Percentiles rank a stretch among this genome's conserved stretches.
phyloP scores from a whole-genome alignment of 257 asterid species.

The Primulina huaijiensis region DNA sequence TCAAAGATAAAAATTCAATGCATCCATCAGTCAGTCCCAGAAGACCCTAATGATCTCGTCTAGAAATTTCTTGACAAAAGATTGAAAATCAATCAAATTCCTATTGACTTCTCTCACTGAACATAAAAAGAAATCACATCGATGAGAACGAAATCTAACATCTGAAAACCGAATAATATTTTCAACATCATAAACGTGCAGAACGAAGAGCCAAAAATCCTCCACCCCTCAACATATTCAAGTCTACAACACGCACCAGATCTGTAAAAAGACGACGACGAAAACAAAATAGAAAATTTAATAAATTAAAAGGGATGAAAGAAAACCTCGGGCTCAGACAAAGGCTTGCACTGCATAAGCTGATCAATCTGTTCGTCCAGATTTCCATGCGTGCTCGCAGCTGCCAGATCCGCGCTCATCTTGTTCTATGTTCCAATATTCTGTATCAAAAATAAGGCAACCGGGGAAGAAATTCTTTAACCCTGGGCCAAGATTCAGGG shows the following conservation, averaged over 20 bases:
- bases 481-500: slow-evolving; percentile 29
- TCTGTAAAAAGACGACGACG: slow-evolving; percentile 18
- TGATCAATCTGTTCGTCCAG: slow-evolving; percentile 91
- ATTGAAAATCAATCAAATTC: background rate
- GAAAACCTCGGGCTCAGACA: slow-evolving; percentile 79
- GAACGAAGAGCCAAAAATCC: slow-evolving; percentile 3
- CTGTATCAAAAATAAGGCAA: slow-evolving; percentile 23
- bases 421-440: slow-evolving; percentile 26
- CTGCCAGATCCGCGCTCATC: slow-evolving; percentile 89
- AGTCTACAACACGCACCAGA: slow-evolving; percentile 30
- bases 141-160: background rate
- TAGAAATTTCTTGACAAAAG: background rate
- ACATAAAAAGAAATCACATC: background rate
- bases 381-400: slow-evolving; percentile 69
- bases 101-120: background rate
- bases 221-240: slow-evolving; percentile 8
- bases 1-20: background rate
- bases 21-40: background rate
- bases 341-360: slow-evolving; percentile 96
- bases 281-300: background rate
- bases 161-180: background rate
- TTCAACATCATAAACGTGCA: background rate
- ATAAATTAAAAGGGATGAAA: background rate
- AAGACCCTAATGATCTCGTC: background rate
- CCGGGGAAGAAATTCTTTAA: slow-evolving; percentile 24